Conservation (phyloP, 2,329 filamentous ascomycete genomes). For the Penicillium sp. region DNA sequence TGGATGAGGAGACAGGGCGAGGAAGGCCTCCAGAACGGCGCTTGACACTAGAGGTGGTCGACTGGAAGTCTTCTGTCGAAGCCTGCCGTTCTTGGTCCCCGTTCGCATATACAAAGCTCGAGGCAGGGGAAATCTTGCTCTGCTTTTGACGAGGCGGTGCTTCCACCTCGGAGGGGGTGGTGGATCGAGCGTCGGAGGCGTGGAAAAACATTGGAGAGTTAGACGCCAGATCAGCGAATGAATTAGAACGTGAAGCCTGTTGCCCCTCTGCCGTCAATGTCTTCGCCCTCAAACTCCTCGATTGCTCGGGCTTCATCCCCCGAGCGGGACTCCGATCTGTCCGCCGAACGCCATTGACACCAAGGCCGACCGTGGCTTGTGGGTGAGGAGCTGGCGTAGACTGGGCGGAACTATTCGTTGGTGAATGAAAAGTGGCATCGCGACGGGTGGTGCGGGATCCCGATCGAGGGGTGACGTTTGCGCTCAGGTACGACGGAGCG, state of each 20-base stretch:
- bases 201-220: slow-evolving; percentile 80
- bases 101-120: slow-evolving; percentile 43
- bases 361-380: slow-evolving; percentile 28
- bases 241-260: slow-evolving; percentile 35
- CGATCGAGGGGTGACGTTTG: slow-evolving; percentile 77
- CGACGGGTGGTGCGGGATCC: slow-evolving; percentile 71
- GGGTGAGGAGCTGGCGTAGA: slow-evolving; percentile 35
- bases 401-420: slow-evolving; percentile 52
- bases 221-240: slow-evolving; percentile 38
- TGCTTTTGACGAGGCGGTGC: slow-evolving; percentile 26
- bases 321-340: slow-evolving; percentile 41
- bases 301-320: slow-evolving; percentile 32
- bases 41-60: slow-evolving; percentile 20
- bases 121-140: slow-evolving; percentile 29
- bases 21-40: slow-evolving; percentile 37
- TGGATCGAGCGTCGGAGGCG: slow-evolving; percentile 71
- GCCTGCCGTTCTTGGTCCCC: slow-evolving; percentile 36
- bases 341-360: slow-evolving; percentile 28
- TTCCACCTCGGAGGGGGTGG: slow-evolving; percentile 39
- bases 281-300: slow-evolving; percentile 39
- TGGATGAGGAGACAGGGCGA: slow-evolving; percentile 26
- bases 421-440: slow-evolving; percentile 69
- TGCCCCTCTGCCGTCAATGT: slow-evolving; percentile 41
- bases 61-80: slow-evolving; percentile 23
- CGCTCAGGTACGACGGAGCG: slow-evolving; percentile 60